These are phyloP conservation scores for Kodamaea arcana DNA, from an alignment of 1,139 yeast species.

Conservation along the genomic window DNA sequence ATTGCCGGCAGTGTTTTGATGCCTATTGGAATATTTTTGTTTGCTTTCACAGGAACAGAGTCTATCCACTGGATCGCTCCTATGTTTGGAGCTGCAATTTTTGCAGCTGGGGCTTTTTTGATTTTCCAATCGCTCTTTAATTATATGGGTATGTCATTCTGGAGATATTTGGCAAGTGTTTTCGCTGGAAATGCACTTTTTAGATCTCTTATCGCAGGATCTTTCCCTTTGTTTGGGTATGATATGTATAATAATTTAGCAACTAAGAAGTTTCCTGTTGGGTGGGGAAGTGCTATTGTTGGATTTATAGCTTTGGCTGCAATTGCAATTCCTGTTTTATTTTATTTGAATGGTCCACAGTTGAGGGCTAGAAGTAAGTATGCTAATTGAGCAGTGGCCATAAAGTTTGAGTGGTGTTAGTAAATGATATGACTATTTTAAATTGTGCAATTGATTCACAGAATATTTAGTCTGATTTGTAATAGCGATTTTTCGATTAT, in stretches of 20 bases:
- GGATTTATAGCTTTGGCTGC: slow-evolving; percentile 40
- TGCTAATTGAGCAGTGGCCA: slow-evolving; percentile 20
- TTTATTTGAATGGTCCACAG: slow-evolving; percentile 47
- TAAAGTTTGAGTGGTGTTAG: too few relatives aligned
- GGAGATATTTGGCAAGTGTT: slow-evolving; percentile 50
- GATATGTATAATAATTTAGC: slow-evolving; percentile 46
- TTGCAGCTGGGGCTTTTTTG: slow-evolving; percentile 34
- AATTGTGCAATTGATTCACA: background rate
- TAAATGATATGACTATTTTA: background rate
- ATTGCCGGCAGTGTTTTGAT: slow-evolving; percentile 38
- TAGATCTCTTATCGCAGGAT: slow-evolving; percentile 53
- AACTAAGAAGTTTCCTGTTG: slow-evolving; percentile 47
- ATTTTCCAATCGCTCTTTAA: slow-evolving; percentile 38
- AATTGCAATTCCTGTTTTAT: slow-evolving; percentile 44
- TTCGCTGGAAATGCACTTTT: slow-evolving; percentile 54
- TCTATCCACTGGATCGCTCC: slow-evolving; percentile 42
- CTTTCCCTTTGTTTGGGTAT: slow-evolving; percentile 58
- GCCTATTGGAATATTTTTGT: slow-evolving; percentile 43
- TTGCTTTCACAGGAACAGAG: slow-evolving; percentile 46
- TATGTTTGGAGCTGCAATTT: slow-evolving; percentile 37
- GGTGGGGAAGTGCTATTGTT: slow-evolving; percentile 50
- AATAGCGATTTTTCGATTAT: background rate
- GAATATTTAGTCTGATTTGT: background rate
- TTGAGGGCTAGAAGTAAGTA: slow-evolving; percentile 46
- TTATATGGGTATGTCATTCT: slow-evolving; percentile 32